phyloP scores from a whole-genome alignment of 129 eudicot genomes.

The Pittosporum tobira region DNA sequence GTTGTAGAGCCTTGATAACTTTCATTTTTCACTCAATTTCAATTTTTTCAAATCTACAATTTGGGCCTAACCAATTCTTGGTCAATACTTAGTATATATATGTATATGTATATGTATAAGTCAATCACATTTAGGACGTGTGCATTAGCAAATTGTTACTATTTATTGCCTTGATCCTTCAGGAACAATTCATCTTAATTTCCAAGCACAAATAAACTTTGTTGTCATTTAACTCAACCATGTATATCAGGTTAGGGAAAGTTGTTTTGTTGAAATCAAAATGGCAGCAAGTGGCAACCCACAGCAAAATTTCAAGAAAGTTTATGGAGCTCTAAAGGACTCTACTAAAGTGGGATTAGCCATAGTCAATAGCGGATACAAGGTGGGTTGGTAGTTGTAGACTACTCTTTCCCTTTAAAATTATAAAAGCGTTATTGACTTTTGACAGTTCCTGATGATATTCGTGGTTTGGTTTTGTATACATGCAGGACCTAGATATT shows the following conservation, averaged over 20 bases:
- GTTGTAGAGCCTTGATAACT: too few relatives aligned
- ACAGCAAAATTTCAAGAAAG: slow-evolving; percentile 30
- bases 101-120: too few relatives aligned
- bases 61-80: too few relatives aligned
- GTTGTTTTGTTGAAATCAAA: not conserved
- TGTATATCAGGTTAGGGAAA: slow-evolving; percentile 1
- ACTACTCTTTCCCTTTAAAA: not conserved
- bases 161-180: too few relatives aligned
- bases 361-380: slow-evolving; percentile 53
- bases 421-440: not conserved
- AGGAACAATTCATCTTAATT: not conserved
- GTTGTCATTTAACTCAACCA: not conserved
- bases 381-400: slow-evolving; percentile 24
- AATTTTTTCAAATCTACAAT: too few relatives aligned
- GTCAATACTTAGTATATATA: too few relatives aligned
- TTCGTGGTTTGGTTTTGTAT: not conserved
- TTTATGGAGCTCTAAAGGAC: slow-evolving; percentile 57
- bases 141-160: too few relatives aligned
- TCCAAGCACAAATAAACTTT: too few relatives aligned
- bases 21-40: too few relatives aligned
- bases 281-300: slow-evolving; percentile 7
- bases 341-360: slow-evolving; percentile 58
- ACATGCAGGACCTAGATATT: slow-evolving; percentile 41
- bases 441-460: not conserved
- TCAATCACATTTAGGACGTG: too few relatives aligned